A percentile compares a stretch with the other conserved stretches of the same genome.
These are phyloP conservation scores for Cryoendolithus antarcticus DNA, from an alignment of 2,329 filamentous ascomycete genomes.

Conservation along the genomic window DNA sequence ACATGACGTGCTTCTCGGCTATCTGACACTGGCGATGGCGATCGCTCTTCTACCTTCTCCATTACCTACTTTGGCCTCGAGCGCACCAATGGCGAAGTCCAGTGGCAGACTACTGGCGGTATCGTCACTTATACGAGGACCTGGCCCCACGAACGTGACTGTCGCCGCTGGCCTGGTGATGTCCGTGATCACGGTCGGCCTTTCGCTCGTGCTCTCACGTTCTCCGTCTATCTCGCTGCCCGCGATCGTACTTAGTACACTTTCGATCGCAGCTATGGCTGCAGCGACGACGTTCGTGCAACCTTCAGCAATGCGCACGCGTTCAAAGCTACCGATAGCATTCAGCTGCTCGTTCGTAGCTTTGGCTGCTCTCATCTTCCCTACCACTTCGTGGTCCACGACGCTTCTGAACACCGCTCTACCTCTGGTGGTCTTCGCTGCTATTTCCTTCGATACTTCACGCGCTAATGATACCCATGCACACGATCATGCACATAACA, in stretches of 20 bases:
- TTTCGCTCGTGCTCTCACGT: conserved; percentile 22
- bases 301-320: conserved; percentile 29
- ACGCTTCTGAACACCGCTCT: conserved; percentile 22
- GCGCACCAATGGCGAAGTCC: no score
- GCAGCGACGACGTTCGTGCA: conserved; percentile 31
- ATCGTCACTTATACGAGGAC: no score
- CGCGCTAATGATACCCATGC: conserved; percentile 19
- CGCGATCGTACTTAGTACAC: conserved; percentile 26
- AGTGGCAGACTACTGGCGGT: no score
- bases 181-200: conserved; percentile 24
- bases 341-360: conserved; percentile 22
- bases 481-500: conserved; percentile 20
- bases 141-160: conserved; percentile 32
- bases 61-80: conserved; percentile 28
- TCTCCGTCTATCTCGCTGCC: conserved; percentile 22
- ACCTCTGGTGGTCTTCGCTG: conserved; percentile 25
- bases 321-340: conserved; percentile 21
- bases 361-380: conserved; percentile 23
- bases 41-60: conserved; percentile 39
- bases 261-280: conserved; percentile 31
- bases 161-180: conserved; percentile 28
- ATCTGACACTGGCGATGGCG: conserved; percentile 34
- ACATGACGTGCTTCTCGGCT: conserved; percentile 31
- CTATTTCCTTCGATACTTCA: conserved; percentile 29
- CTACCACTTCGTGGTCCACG: conserved; percentile 23